These are phyloP conservation scores for Noccaea caerulescens DNA, from an alignment of 345 rosid genomes.

Conservation along the genomic window DNA sequence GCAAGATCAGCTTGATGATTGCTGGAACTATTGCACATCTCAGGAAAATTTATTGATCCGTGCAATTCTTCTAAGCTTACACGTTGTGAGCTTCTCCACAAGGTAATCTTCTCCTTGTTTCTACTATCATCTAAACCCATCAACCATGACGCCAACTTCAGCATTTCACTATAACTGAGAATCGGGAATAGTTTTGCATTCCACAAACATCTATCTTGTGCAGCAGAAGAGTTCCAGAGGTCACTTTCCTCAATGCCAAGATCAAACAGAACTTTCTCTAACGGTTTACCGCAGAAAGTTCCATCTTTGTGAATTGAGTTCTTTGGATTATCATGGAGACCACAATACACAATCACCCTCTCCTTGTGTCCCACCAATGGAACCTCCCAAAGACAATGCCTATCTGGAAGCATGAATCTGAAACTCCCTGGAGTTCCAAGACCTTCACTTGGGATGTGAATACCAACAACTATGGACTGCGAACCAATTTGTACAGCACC, in stretches of 20 bases:
- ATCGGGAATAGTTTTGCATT: conserved; percentile 86
- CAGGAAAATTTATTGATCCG: conserved; percentile 79
- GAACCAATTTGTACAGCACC: conserved; percentile 88
- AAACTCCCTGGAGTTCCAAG: conserved; percentile 46
- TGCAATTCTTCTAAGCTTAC: conserved; percentile 98
- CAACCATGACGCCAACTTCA: conserved; percentile 77
- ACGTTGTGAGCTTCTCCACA: conserved; percentile 79
- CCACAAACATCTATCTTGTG: conserved; percentile 86
- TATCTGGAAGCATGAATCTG: conserved; percentile 88
- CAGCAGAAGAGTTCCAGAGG: conserved; percentile 62
- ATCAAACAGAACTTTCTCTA: conserved; percentile 72
- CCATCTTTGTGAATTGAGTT: conserved; percentile 61
- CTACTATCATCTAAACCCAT: conserved; percentile 74
- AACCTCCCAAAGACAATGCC: conserved; percentile 99
- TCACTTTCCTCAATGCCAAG: conserved; percentile 73
- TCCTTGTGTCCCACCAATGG: conserved; percentile 73
- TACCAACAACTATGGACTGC: conserved; percentile 82
- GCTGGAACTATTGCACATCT: conserved; percentile 84
- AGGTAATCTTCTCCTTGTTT: conserved; percentile 49
- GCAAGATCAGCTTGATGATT: conserved; percentile 95
- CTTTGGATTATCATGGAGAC: conserved; percentile 97
- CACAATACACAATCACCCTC: conserved; percentile 80
- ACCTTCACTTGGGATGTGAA: conserved; percentile 59
- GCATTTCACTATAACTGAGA: conserved; percentile 78
- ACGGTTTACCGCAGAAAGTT: conserved; percentile 94